These are phyloP conservation scores for Aphanomyces euteiches DNA, from an alignment of 352 stramenopile species.

Conservation along the genomic window DNA sequence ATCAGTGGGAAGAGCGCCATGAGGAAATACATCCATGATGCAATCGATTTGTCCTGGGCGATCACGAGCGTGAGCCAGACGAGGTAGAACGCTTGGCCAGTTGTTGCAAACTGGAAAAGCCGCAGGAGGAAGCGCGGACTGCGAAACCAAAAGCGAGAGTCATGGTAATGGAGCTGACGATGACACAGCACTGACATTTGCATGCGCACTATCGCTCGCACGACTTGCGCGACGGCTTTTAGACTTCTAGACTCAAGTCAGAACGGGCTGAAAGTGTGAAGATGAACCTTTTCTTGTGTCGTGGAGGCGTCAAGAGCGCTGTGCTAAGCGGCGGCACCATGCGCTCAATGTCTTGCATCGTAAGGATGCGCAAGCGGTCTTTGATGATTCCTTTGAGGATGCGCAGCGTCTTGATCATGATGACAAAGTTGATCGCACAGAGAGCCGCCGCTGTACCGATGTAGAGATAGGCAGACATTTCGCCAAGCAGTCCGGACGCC, in stretches of 20 bases:
- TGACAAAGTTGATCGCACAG: constrained; percentile 65
- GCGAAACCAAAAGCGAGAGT: constrained; percentile 81
- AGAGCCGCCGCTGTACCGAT: constrained; percentile 52
- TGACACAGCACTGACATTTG: constrained; percentile 86
- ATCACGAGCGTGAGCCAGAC: constrained; percentile 78
- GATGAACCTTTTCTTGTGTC: neutral
- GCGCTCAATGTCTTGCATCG: constrained; percentile 54
- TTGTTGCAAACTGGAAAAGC: constrained; percentile 82
- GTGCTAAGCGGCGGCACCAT: constrained; percentile 15
- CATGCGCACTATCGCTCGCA: constrained; percentile 75
- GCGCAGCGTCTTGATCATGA: constrained; percentile 81
- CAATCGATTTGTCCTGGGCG: constrained; percentile 37
- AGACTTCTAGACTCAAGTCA: constrained; percentile 29
- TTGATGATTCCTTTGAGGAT: constrained; percentile 81
- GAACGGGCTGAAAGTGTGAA: too few relatives aligned
- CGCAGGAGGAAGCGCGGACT: constrained; percentile 65
- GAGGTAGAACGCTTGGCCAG: constrained; percentile 81
- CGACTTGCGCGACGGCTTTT: constrained; percentile 52
- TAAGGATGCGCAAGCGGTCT: constrained; percentile 70
- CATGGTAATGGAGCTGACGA: constrained; percentile 72
- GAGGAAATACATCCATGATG: constrained; percentile 41
- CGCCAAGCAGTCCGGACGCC: constrained; percentile 52
- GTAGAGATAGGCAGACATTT: constrained; percentile 73
- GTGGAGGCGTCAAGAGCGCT: neutral
- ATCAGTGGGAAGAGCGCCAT: constrained; percentile 68